Percentiles rank a stretch among this genome's conserved stretches.
Evolutionary conservation across 23 red algal species (phyloP).

Genomic region (Gracilariopsis chorda): DNA sequence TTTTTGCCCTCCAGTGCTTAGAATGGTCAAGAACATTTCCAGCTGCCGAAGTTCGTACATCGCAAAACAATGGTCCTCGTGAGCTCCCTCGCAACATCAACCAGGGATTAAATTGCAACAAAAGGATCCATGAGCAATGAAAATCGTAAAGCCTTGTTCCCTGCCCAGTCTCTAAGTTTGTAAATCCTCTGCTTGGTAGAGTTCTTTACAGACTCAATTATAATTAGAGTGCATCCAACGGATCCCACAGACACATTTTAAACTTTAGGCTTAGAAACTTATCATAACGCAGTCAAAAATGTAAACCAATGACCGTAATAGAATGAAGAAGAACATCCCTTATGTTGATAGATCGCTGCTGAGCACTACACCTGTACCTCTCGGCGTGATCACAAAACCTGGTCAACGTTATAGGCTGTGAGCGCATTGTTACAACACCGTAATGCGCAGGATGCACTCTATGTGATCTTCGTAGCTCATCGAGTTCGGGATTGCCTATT

Average conservation of each 20-base stretch:
- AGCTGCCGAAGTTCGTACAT: no score
- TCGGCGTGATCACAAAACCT: not conserved
- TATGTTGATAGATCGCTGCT: no score
- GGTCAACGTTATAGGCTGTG: not conserved
- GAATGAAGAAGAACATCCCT: constrained; percentile 12
- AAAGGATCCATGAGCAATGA: constrained; percentile 18
- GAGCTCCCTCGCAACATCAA: not conserved
- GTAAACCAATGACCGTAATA: not conserved
- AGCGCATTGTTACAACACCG: not conserved
- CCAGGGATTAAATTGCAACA: not conserved
- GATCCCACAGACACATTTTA: not conserved
- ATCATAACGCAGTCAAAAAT: not conserved
- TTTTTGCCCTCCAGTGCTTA: no score
- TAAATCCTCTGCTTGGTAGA: not conserved
- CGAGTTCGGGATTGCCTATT: not conserved
- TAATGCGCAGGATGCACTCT: not conserved
- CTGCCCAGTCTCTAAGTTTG: not conserved
- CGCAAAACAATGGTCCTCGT: not conserved
- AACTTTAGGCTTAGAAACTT: not conserved
- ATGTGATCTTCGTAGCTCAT: not conserved
- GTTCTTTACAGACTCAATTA: not conserved
- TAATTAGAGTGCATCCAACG: not conserved
- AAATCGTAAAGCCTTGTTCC: not conserved
- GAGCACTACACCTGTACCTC: not conserved
- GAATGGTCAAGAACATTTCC: no score